phyloP scores from a whole-genome alignment of 176 grass and related monocot species.

The Lolium rigidum region DNA sequence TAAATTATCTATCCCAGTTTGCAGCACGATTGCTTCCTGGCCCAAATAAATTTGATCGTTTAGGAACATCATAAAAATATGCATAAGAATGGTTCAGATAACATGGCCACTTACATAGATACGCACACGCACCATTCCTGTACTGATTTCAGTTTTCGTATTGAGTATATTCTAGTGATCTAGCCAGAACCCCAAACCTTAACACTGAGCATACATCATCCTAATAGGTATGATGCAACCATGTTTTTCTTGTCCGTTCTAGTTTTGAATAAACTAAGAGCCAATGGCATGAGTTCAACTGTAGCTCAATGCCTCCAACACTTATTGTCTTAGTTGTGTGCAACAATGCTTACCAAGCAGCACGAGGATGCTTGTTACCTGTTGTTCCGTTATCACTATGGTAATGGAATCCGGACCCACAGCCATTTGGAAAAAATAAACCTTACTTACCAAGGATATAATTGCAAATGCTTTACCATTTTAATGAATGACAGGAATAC shows the following conservation, averaged over 20 bases:
- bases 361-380: no score
- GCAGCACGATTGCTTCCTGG: not conserved
- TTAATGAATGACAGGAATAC: constrained; percentile 54
- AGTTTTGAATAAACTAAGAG: not conserved
- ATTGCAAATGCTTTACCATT: constrained; percentile 16
- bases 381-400: no score
- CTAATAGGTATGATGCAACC: not conserved
- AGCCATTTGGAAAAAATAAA: no score
- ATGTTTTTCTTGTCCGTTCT: not conserved
- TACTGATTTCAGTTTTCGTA: not conserved
- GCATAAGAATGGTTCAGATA: not conserved
- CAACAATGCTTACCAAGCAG: no score
- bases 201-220: not conserved
- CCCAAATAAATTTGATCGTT: constrained; percentile 6
- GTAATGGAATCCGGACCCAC: no score
- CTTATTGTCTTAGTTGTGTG: not conserved
- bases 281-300: not conserved
- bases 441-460: not conserved
- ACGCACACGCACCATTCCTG: not conserved
- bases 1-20: not conserved
- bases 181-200: constrained; percentile 2
- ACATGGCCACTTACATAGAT: not conserved
- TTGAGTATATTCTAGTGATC: not conserved
- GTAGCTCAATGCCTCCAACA: not conserved
- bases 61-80: not conserved